Conservation (phyloP, 768 basidiomycete genomes). For the Galerina sulciceps region DNA sequence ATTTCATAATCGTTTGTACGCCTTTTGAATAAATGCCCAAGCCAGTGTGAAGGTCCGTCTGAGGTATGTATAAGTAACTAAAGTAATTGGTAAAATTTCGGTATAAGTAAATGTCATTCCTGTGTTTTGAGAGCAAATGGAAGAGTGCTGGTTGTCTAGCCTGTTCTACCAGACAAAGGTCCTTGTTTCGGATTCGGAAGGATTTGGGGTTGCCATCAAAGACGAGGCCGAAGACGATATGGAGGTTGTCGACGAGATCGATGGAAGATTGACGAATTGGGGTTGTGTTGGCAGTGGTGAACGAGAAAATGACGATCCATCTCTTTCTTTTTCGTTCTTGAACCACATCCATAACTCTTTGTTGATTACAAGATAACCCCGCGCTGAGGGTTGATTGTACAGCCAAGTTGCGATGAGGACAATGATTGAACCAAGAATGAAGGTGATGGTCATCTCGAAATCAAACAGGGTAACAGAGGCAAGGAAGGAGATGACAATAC, state of each 20-base stretch:
- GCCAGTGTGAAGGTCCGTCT: background rate
- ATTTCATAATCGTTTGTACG: too few relatives aligned
- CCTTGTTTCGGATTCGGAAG: slow-evolving; percentile 27
- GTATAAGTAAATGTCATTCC: too few relatives aligned
- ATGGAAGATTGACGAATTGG: slow-evolving; percentile 25
- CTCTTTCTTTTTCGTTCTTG: slow-evolving; percentile 30
- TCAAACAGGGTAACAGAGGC: slow-evolving; percentile 90
- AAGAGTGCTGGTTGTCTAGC: background rate
- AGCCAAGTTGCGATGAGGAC: slow-evolving; percentile 91
- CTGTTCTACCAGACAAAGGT: slow-evolving; percentile 16
- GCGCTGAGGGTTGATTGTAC: slow-evolving; percentile 74
- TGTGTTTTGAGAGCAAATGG: background rate
- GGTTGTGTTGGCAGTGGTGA: slow-evolving; percentile 20
- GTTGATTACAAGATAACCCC: slow-evolving; percentile 18
- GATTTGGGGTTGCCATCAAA: slow-evolving; percentile 21
- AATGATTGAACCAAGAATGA: slow-evolving; percentile 80
- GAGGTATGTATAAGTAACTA: background rate
- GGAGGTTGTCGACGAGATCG: slow-evolving; percentile 36
- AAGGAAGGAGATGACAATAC: slow-evolving; percentile 94
- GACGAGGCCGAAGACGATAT: slow-evolving; percentile 31
- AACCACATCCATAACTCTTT: slow-evolving; percentile 25
- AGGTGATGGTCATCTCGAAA: slow-evolving; percentile 85
- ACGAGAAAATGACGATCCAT: slow-evolving; percentile 14
- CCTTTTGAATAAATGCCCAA: too few relatives aligned
- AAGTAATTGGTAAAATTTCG: too few relatives aligned